Evolutionary conservation across 768 basidiomycete species (phyloP), one percentile per base, ranked within the genome.

Genomic region (Suillus bovinus): DNA sequence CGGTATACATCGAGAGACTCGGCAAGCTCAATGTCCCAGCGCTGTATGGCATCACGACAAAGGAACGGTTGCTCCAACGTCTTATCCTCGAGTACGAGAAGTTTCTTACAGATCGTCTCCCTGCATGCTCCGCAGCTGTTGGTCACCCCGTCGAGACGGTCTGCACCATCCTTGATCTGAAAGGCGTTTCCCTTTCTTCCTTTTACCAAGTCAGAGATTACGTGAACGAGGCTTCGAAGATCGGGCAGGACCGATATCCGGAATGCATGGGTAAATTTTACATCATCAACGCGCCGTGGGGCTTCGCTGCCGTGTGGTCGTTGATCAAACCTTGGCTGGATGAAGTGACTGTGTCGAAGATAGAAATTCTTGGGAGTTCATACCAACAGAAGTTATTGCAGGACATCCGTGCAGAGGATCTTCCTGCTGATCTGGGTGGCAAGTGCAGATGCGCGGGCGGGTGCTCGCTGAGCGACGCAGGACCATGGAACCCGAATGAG

Each of bases 221-320:
- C 80, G 90, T 99, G 47, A 83, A 81, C 64, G 76, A 84, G 24
- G 91, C 94, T 0, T 79, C 90, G 0, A 71, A 74, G 31, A 89
- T 99, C 75, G 93, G 93, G 13, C 95, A 97, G 75, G 85, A 97
- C 79, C 82, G 90, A 67, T 99, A 95, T 76, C 93, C 94, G 1
- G 93, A 96, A 75, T 86, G 83, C 67, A 94, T 98, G 96, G 96
- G 96, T 80, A 93, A 92, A 73, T 98, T 99, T 81, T 99, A 93
- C 82, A 95, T 99, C 83, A 91, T 97, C 84, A 98, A 99, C 71
- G 92, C 94, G 0, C 96, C 96, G 0, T 98, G 90, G 88, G 83
- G 87, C 58, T 99, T 99, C 80, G 84, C 85, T 57, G 84, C 89
- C 42, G 90, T 96, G 24, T 99, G 96, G 96, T 72, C 79, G 22